Evolutionary conservation across 352 stramenopile species (phyloP).

Genomic region (Pythium scleroteichum): DNA sequence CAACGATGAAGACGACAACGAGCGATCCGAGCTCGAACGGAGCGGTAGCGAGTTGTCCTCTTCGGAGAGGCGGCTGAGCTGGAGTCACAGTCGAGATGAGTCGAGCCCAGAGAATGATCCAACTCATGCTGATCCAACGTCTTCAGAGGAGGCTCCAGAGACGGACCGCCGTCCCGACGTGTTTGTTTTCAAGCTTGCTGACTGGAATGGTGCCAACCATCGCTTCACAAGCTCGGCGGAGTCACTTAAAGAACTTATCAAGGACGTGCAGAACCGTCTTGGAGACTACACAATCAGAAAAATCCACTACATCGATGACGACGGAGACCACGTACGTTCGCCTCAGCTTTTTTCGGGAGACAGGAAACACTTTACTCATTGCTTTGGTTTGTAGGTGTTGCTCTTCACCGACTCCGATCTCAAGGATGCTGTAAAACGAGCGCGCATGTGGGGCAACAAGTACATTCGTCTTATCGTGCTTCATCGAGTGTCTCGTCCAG

Average conservation of each 20-base stretch:
- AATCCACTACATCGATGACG: conserved; percentile 83
- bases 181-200: conserved; percentile 86
- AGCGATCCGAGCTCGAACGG: background rate
- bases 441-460: conserved; percentile 81
- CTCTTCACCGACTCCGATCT: conserved; percentile 81
- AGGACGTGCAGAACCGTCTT: conserved; percentile 70
- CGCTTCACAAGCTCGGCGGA: conserved; percentile 84
- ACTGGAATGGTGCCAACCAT: conserved; percentile 82
- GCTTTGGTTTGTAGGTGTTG: conserved; percentile 44
- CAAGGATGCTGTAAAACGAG: conserved; percentile 75
- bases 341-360: background rate
- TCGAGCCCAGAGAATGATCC: conserved; percentile 12
- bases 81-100: conserved; percentile 13
- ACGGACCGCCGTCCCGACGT: conserved; percentile 38
- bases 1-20: conserved; percentile 24
- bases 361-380: too few relatives aligned
- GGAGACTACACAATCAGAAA: conserved; percentile 75
- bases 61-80: conserved; percentile 17
- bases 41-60: conserved; percentile 17
- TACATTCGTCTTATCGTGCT: conserved; percentile 78
- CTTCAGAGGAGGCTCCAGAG: conserved; percentile 25
- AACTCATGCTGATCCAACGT: conserved; percentile 18
- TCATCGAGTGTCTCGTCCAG: conserved; percentile 36
- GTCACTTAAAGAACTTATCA: conserved; percentile 66
- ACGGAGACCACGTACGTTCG: conserved; percentile 67